These are phyloP conservation scores for Salisapilia sapeloensis DNA, from an alignment of 352 stramenopile species.

Conservation along the genomic window DNA sequence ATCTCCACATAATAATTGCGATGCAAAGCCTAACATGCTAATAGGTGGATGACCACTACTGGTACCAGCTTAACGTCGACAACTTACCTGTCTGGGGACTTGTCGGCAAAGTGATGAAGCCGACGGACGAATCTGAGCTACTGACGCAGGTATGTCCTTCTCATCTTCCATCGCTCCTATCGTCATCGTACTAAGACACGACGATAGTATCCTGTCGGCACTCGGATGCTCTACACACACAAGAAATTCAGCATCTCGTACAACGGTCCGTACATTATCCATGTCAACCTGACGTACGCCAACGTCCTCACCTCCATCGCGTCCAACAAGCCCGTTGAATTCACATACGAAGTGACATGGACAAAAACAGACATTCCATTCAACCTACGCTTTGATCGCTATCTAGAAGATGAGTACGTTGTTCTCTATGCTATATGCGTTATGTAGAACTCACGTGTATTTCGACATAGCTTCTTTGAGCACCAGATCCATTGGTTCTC, in stretches of 20 bases:
- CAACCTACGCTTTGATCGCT: constrained; percentile 93
- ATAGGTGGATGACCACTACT: constrained; percentile 92
- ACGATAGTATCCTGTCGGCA: constrained; percentile 46
- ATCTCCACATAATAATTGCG: background rate
- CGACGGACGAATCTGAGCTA: constrained; percentile 63
- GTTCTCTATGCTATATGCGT: background rate
- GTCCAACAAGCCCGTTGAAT: constrained; percentile 84
- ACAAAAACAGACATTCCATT: constrained; percentile 84
- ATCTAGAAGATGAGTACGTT: constrained; percentile 90
- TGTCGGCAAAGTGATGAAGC: constrained; percentile 93
- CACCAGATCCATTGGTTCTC: constrained; percentile 98
- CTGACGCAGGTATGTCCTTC: constrained; percentile 39
- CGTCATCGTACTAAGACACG: background rate
- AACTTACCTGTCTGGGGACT: constrained; percentile 97
- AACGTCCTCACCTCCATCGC: constrained; percentile 76
- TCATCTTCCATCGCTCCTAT: background rate
- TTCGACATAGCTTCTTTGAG: constrained; percentile 94
- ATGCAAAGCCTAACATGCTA: background rate
- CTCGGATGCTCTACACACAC: constrained; percentile 91
- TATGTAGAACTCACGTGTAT: background rate
- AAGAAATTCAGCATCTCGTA: constrained; percentile 94
- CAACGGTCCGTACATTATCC: constrained; percentile 94
- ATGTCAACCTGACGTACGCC: constrained; percentile 94
- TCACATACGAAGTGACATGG: constrained; percentile 92
- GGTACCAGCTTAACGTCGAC: constrained; percentile 98